These are phyloP conservation scores for Suillus lakei DNA, from an alignment of 768 basidiomycete species.

Conservation along the genomic window DNA sequence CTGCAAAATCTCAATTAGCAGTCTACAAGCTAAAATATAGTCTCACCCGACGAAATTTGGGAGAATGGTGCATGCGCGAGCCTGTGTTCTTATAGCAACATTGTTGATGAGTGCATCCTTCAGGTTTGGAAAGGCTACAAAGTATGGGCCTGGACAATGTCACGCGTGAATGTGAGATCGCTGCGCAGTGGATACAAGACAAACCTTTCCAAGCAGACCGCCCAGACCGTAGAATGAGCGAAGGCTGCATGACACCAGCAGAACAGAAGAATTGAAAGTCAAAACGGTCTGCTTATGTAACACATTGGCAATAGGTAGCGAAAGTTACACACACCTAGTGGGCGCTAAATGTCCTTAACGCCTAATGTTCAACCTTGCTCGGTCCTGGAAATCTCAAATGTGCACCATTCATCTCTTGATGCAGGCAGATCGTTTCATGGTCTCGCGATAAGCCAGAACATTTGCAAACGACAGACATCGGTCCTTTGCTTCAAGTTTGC, in stretches of 20 bases:
- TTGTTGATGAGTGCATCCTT: conserved; percentile 80
- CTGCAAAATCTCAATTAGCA: conserved; percentile 42
- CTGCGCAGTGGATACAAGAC: conserved; percentile 11
- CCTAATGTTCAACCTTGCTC: background rate
- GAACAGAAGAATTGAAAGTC: background rate
- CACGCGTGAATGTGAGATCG: background rate
- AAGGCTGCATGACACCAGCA: conserved; percentile 64
- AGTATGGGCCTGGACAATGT: conserved; percentile 77
- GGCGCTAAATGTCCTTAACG: background rate
- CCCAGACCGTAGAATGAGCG: conserved; percentile 61
- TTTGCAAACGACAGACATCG: too few species aligned
- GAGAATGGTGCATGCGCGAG: conserved; percentile 88
- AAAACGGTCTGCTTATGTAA: conserved; percentile 1
- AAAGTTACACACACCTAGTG: background rate
- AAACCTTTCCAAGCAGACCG: conserved; percentile 88
- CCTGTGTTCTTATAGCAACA: conserved; percentile 87
- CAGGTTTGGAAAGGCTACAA: conserved; percentile 90
- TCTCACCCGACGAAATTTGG: conserved; percentile 95
- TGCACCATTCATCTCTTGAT: background rate
- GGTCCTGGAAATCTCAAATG: background rate
- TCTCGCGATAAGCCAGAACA: background rate
- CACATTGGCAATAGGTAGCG: background rate
- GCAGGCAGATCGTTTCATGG: background rate
- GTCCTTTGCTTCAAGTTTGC: background rate
- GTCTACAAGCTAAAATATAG: background rate